Evolutionary conservation across 1,284 basidiomycete genomes (phyloP), one percentile per base, ranked within the genome.

Genomic region (Moniliophthora roreri): DNA sequence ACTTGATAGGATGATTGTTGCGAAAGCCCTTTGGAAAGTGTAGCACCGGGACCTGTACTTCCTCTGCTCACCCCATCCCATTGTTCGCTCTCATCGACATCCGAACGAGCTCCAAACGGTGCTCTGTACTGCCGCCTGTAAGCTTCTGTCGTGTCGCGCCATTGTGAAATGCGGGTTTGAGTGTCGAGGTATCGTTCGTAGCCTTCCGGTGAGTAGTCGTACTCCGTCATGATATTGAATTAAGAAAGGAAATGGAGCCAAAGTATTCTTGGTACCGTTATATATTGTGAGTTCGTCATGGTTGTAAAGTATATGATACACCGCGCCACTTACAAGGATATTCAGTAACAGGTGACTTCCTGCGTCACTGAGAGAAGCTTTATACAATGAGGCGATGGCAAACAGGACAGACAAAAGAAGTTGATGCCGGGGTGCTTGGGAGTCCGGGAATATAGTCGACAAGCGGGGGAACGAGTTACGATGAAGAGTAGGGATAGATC

Each of bases 141-240:
- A 7, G 55, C 55, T 26, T 54, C 55, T 5, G 55, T 53, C 28
- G 53, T 51, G 46, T 57, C 52, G 32, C 53, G 51, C 55, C 55
- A 57, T 38, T 34, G 35, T 3, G 55, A 35, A 35, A 57, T 53
- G 16, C 55, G 51, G 20, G 45, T 18, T 15, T 53, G 51, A 1
- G 44, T 57, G 15, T 53, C 55, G 36, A 57, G 48, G 51, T 53
- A 49, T 21, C 52, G 55, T 38, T 51, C 16, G 39, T 57, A 57
- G 11, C 51, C 55, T 35, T 50, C 55, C 42, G 55, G 55, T 18
- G 51, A 53, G 45, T 57, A 57, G 52, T 57, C 55, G 46, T 57
- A 57, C 53, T 57, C 55, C 10, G 55, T 53, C 55, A 57, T 57
- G 38, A 35, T 34, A 34, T 10, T 16, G 21, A 40, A 21, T 3